A percentile compares a stretch with the other conserved stretches of the same genome.
These are phyloP conservation scores for Isatis lusitanica DNA, from an alignment of 441 rosid species.

Conservation along the genomic window DNA sequence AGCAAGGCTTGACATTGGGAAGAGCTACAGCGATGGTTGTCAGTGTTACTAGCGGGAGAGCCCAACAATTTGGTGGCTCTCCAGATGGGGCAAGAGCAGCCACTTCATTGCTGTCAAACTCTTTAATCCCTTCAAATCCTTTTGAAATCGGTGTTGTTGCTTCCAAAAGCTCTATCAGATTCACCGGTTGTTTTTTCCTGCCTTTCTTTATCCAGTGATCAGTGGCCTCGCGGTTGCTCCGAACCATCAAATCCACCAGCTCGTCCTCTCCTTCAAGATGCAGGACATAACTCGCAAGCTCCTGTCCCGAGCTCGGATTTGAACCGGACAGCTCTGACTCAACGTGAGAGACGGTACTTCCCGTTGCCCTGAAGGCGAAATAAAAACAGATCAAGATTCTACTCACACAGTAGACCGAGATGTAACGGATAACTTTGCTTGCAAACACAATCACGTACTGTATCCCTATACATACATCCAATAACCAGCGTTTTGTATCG, in stretches of 20 bases:
- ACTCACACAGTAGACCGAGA: slow-evolving; percentile 51
- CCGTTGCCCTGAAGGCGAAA: slow-evolving; percentile 21
- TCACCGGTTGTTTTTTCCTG: slow-evolving; percentile 50
- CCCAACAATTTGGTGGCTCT: slow-evolving; percentile 79
- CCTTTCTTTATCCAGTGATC: slow-evolving; percentile 64
- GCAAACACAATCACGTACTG: slow-evolving; percentile 65
- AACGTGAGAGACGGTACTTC: background rate
- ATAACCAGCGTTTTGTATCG: slow-evolving; percentile 32
- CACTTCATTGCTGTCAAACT: slow-evolving; percentile 57
- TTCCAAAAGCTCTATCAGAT: slow-evolving; percentile 60
- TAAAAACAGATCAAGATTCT: slow-evolving; percentile 37
- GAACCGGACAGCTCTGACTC: slow-evolving; percentile 34
- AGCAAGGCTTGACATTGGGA: slow-evolving; percentile 41
- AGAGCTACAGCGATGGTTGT: slow-evolving; percentile 71
- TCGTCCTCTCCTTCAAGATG: slow-evolving; percentile 86
- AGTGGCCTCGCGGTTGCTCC: slow-evolving; percentile 60
- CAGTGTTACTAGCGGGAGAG: slow-evolving; percentile 74
- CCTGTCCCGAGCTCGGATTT: slow-evolving; percentile 39
- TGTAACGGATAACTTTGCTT: slow-evolving; percentile 63
- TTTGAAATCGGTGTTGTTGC: slow-evolving; percentile 39
- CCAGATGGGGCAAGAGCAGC: slow-evolving; percentile 46
- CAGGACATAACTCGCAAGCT: slow-evolving; percentile 66
- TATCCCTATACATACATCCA: slow-evolving; percentile 52
- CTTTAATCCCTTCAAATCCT: slow-evolving; percentile 61
- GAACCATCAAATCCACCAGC: slow-evolving; percentile 59